Conservation (phyloP, 2,329 filamentous ascomycete species). For the Plenodomus lindquistii region DNA sequence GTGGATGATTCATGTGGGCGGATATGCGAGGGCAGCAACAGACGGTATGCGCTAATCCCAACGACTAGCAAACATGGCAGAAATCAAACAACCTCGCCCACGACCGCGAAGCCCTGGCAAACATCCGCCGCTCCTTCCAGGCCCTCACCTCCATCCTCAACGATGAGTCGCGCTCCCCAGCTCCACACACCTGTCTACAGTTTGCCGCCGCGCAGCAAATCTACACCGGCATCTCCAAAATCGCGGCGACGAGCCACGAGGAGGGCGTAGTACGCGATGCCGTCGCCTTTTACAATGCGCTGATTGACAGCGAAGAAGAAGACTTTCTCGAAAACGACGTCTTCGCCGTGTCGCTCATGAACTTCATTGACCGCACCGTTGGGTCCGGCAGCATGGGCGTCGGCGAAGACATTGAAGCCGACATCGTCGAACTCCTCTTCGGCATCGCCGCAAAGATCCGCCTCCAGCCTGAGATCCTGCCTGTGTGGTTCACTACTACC, state of each 20-base stretch:
- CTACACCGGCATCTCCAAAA: slow-evolving; percentile 86
- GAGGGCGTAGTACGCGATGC: slow-evolving; percentile 84
- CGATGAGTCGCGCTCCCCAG: slow-evolving; percentile 85
- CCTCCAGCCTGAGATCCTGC: slow-evolving; percentile 80
- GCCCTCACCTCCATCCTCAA: slow-evolving; percentile 70
- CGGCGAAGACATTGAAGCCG: slow-evolving; percentile 79
- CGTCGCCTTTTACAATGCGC: slow-evolving; percentile 82
- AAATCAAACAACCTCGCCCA: slow-evolving; percentile 55
- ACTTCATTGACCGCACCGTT: slow-evolving; percentile 78
- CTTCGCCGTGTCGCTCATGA: slow-evolving; percentile 86
- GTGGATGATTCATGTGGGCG: too few relatives aligned
- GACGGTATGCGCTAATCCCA: too few relatives aligned
- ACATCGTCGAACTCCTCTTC: slow-evolving; percentile 91
- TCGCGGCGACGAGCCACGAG: slow-evolving; percentile 82
- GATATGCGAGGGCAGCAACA: too few relatives aligned
- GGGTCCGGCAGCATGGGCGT: slow-evolving; percentile 74
- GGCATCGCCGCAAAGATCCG: slow-evolving; percentile 96
- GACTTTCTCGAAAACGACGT: slow-evolving; percentile 84
- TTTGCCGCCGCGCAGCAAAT: slow-evolving; percentile 86
- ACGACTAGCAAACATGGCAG: slow-evolving; percentile 64
- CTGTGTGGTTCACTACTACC: slow-evolving; percentile 81
- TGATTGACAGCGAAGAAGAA: slow-evolving; percentile 96
- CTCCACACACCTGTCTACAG: slow-evolving; percentile 88
- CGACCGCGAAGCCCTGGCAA: slow-evolving; percentile 55
- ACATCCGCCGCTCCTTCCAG: slow-evolving; percentile 58